phyloP scores from a whole-genome alignment of 163 green algal genomes.

The Chlorella variabilis region DNA sequence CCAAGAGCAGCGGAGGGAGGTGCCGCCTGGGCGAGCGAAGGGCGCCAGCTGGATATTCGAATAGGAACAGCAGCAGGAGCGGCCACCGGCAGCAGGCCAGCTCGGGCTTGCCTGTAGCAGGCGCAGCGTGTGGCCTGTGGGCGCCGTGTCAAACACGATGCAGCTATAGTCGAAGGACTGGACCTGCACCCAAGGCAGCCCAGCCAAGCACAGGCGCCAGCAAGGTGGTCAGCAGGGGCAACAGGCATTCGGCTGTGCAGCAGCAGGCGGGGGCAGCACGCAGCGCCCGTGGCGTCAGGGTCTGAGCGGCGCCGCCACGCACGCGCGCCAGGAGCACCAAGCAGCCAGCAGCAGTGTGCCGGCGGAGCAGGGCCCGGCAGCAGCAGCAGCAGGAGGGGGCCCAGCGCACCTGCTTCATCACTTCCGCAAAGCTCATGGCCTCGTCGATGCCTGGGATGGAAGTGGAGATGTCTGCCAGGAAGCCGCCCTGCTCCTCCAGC shows the following conservation, averaged over 20 bases:
- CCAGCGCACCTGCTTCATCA: constrained; percentile 88
- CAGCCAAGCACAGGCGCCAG: background rate
- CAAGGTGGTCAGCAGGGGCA: no score
- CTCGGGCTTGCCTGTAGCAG: constrained; percentile 64
- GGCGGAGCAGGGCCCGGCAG: no score
- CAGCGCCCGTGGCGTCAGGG: no score
- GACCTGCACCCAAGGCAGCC: constrained; percentile 65
- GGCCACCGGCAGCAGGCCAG: background rate
- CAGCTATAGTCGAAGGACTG: constrained; percentile 94
- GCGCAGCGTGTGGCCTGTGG: constrained; percentile 92
- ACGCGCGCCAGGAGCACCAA: no score
- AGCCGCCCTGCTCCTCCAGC: constrained; percentile 67
- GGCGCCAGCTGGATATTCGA: no score
- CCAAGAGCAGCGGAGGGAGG: no score
- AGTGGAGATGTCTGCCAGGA: constrained; percentile 89
- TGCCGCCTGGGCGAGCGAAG: background rate
- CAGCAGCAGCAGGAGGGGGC: background rate
- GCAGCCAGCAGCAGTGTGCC: no score
- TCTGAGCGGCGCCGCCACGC: no score
- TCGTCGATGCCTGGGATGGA: constrained; percentile 98
- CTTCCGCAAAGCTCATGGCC: constrained; percentile 98
- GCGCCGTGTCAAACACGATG: constrained; percentile 98
- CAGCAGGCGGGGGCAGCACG: no score
- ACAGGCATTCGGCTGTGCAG: no score
- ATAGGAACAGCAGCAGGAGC: background rate